A percentile compares a stretch with the other conserved stretches of the same genome.
These are phyloP conservation scores for Paxillus involutus DNA, from an alignment of 768 basidiomycete genomes.

Conservation along the genomic window DNA sequence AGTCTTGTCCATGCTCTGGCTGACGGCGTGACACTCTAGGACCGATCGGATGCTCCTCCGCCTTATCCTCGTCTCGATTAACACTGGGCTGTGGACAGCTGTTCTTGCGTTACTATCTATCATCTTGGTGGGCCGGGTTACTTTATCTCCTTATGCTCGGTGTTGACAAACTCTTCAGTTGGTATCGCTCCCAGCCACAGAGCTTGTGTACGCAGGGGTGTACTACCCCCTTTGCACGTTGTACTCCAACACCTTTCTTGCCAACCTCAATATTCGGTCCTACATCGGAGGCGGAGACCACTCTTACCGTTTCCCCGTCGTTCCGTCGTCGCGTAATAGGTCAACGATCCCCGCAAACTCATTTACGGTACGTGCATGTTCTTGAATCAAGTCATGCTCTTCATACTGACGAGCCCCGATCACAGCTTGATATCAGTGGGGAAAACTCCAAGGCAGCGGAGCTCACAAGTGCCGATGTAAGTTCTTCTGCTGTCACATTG, in stretches of 20 bases:
- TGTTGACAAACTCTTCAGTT: background rate
- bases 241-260: conserved; percentile 23
- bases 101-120: background rate
- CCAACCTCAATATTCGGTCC: conserved; percentile 15
- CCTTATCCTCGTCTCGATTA: background rate
- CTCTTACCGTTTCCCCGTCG: background rate
- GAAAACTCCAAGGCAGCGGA: background rate
- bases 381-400: background rate
- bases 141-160: background rate
- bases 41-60: background rate
- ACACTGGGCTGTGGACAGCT: background rate
- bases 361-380: background rate
- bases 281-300: background rate
- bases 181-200: background rate
- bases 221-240: conserved; percentile 22
- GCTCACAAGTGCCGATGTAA: background rate
- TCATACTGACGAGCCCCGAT: background rate
- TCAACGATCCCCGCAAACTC: background rate
- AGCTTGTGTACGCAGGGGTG: background rate
- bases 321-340: background rate
- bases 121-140: background rate
- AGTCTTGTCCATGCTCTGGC: background rate
- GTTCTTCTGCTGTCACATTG: background rate
- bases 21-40: background rate
- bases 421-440: background rate